A percentile compares a stretch with the other conserved stretches of the same genome.
Conservation (phyloP, 441 rosid species). For the Populus trichocarpa region DNA sequence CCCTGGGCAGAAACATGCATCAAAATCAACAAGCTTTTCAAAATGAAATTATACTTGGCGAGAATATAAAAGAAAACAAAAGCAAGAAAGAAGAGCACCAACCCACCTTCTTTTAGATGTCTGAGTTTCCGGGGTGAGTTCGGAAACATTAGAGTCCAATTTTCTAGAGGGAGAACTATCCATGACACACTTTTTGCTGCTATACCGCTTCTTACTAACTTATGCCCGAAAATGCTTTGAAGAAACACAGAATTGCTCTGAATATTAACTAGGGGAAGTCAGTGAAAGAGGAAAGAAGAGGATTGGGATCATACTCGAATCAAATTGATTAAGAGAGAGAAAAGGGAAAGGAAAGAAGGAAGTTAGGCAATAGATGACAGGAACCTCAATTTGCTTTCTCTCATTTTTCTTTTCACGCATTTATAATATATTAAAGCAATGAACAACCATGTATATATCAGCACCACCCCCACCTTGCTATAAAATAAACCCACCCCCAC, state of each 20-base stretch:
- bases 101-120: slow-evolving; percentile 49
- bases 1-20: neutral
- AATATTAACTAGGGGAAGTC: slow-evolving; percentile 1
- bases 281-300: neutral
- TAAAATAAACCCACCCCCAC: slow-evolving; percentile 31
- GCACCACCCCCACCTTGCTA: slow-evolving; percentile 27
- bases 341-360: neutral
- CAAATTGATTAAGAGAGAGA: slow-evolving; percentile 22
- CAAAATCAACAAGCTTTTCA: neutral
- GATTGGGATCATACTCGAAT: slow-evolving; percentile 20
- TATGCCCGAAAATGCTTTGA: slow-evolving; percentile 1
- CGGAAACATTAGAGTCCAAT: slow-evolving; percentile 33
- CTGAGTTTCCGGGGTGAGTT: slow-evolving; percentile 34
- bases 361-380: slow-evolving; percentile 32
- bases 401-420: slow-evolving; percentile 34
- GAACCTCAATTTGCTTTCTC: slow-evolving; percentile 35
- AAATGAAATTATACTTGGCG: neutral
- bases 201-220: neutral
- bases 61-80: neutral
- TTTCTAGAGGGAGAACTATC: slow-evolving; percentile 35
- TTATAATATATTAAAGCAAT: slow-evolving; percentile 27
- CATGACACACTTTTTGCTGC: slow-evolving; percentile 22
- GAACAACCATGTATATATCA: slow-evolving; percentile 21
- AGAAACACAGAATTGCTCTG: neutral
- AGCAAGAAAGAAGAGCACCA: neutral